Base-by-base conservation (phyloP, 768 basidiomycete genomes). In the Tylopilus sp. region DNA sequence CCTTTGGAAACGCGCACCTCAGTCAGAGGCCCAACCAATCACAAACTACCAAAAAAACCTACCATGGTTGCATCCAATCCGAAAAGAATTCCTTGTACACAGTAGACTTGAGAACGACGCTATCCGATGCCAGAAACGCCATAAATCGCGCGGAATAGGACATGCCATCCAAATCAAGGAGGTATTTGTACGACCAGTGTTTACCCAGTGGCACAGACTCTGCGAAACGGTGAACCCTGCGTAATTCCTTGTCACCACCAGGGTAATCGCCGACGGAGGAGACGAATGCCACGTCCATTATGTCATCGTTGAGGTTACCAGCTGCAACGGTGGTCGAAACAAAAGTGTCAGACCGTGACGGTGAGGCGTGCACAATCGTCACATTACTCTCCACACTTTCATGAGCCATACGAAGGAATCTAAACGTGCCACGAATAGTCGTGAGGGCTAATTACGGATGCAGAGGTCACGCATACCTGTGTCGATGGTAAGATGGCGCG, bases 81-180 rank as follows among this genome's bases (percentile, higher is more conserved):
- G 81, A 84, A 72, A 86, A 95, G 71, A 83, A 98, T 67, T 98
- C 96, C 33, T 86, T 82, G 66, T 96, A 96, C 3, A 97, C 85
- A 1, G 92, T 95, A 19, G 88, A 79, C 72, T 98, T 98, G 54
- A 98, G 71, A 11, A 92, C 90, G 3, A 85, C 90, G 56, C 91
- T 92, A 67, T 96, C 92, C 48, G 88, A 93, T 38, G 86, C 87
- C 61, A 93, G 70, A 65, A 92, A 84, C 1, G 86, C 79, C 79
- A 92, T 84, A 68, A 97, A 94, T 13, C 92, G 79, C 3, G 87
- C 95, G 25, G 88, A 92, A 70, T 98, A 98, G 19, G 90, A 87
- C 89, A 94, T 95, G 16, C 96, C 95, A 63, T 97, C 95, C 52
- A 98, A 71, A 70, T 98, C 95, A 56, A 95, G 71, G 31, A 96